phyloP scores from a whole-genome alignment of 768 basidiomycete genomes.

The Trametes sanguinea region DNA sequence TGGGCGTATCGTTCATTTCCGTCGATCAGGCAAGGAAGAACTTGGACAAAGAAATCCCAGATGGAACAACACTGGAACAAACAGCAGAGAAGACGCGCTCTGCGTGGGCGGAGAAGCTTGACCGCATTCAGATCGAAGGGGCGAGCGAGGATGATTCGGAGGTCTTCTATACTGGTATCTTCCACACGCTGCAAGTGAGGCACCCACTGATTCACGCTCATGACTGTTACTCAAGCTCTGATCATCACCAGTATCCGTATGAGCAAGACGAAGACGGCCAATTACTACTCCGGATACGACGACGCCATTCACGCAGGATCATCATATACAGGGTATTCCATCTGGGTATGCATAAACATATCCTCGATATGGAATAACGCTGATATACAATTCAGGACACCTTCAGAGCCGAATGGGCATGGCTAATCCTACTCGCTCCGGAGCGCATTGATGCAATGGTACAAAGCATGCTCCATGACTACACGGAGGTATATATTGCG shows the following conservation, averaged over 20 bases:
- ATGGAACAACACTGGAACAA: constrained; percentile 40
- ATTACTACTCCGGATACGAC: constrained; percentile 80
- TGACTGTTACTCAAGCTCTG: not conserved
- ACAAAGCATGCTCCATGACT: constrained; percentile 80
- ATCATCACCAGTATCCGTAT: constrained; percentile 64
- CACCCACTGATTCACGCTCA: no score
- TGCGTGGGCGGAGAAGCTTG: constrained; percentile 46
- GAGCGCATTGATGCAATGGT: constrained; percentile 76
- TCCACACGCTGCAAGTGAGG: constrained; percentile 59
- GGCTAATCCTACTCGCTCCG: constrained; percentile 74
- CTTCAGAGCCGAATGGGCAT: constrained; percentile 77
- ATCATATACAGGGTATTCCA: constrained; percentile 81
- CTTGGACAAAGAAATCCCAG: constrained; percentile 42
- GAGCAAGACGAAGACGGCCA: constrained; percentile 65
- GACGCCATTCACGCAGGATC: constrained; percentile 59
- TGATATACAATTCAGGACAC: constrained; percentile 53
- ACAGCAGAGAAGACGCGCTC: constrained; percentile 38
- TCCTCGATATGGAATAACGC: no score
- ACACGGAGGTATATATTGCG: constrained; percentile 49
- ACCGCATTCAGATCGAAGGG: constrained; percentile 38
- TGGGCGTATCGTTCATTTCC: constrained; percentile 77
- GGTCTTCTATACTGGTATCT: constrained; percentile 59
- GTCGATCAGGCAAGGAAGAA: constrained; percentile 54
- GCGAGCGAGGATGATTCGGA: constrained; percentile 35
- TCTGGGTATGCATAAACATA: constrained; percentile 54